Percentiles rank a stretch among this genome's conserved stretches.
Conservation (phyloP, 345 rosid genomes). For the Moricandia arvensis region DNA sequence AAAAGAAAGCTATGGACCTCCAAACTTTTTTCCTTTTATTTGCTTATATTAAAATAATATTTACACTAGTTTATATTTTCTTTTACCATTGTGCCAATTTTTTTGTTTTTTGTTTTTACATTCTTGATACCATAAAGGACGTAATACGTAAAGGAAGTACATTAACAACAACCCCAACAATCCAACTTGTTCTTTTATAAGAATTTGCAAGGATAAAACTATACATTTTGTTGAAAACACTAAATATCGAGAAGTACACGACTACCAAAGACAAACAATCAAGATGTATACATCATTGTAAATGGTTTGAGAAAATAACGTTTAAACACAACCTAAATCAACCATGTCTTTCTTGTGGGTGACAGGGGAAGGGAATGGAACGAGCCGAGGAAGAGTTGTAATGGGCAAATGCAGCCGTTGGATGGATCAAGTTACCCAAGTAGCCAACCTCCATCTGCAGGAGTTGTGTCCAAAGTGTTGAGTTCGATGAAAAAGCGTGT, state of each 20-base stretch:
- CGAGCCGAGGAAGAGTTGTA: constrained; percentile 61
- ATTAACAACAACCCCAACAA: constrained; percentile 29
- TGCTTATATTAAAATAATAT: neutral
- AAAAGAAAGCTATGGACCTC: constrained; percentile 28
- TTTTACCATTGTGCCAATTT: constrained; percentile 1
- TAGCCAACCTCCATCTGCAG: constrained; percentile 63
- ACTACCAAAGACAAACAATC: neutral
- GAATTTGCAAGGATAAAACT: too few species aligned
- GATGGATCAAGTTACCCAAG: constrained; percentile 73
- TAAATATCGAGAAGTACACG: neutral
- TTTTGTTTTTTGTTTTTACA: neutral
- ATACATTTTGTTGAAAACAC: too few species aligned
- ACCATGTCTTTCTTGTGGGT: neutral
- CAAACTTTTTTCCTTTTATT: neutral
- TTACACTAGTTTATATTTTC: neutral
- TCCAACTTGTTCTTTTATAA: constrained; percentile 18
- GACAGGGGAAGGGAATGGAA: constrained; percentile 92
- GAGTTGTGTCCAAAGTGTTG: constrained; percentile 58
- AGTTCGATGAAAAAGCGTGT: constrained; percentile 55
- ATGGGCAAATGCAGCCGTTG: constrained; percentile 62
- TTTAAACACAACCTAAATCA: neutral
- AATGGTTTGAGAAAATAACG: neutral
- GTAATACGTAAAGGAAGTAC: too few species aligned
- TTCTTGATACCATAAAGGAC: constrained; percentile 1
- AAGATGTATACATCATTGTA: neutral